Evolutionary conservation across 495 filamentous ascomycete species (phyloP), one percentile per base, ranked within the genome.

Genomic region (Tuber brumale): DNA sequence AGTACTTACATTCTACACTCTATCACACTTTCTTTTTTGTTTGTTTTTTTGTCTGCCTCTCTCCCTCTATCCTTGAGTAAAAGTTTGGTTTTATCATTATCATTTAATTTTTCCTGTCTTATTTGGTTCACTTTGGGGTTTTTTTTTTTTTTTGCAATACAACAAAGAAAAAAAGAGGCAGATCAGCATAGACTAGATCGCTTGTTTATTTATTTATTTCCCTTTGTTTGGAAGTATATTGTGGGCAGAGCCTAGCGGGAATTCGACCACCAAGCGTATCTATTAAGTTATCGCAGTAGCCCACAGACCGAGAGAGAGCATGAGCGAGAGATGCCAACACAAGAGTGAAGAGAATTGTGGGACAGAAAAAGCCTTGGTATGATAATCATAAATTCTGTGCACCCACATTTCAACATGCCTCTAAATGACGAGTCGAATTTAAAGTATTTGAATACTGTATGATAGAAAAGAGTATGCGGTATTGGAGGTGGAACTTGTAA

Each of bases 321-420:
- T 71, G 77, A 16, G 84, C 73, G 74, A 83, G 85, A 69, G 84
- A 81, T 70, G 48, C 23, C 10, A 6, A 19, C 21, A 21, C 19
- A 39, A 39, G 37, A 39, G 37, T 39, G 37, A 39, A 39, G 37
- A 39, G 5, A 39, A 39, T 39, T 39, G 37, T 39, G 37, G 37
- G 37, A 39, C 37, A 4, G 5, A 39, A 4, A 39, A 39, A 39
- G 37, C 37, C 37, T 3, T 2, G 37, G 37, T 39, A 39, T n/a
- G n/a, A n/a, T n/a, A n/a, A n/a, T n/a, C n/a, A n/a, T n/a, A n/a
- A n/a, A n/a, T n/a, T n/a, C n/a, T n/a, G n/a, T n/a, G n/a, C n/a
- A n/a, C n/a, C n/a, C n/a, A n/a, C n/a, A 39, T 3, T 39, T 39
- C 37, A 39, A 39, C 37, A 39, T 4, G 37, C 37, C 37, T 39